Conservation (phyloP, 495 filamentous ascomycete species). For the Podospora pseudopauciseta region DNA sequence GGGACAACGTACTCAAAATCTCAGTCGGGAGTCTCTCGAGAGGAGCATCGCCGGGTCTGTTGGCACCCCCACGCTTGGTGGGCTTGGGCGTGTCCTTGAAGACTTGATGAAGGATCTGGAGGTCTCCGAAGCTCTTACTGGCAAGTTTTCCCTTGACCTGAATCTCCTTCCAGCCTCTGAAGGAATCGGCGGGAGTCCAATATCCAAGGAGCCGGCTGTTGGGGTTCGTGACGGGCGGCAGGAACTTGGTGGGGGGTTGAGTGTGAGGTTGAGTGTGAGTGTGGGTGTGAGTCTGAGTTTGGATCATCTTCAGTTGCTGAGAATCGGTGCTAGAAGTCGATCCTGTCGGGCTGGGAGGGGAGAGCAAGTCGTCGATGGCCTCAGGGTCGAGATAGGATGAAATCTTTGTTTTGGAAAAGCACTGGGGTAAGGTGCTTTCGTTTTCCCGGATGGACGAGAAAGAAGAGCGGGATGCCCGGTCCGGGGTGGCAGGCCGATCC, state of each 20-base stretch:
- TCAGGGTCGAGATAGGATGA: slow-evolving; percentile 51
- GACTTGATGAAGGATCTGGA: slow-evolving; percentile 55
- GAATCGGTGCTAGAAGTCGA: slow-evolving; percentile 15
- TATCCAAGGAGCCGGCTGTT: slow-evolving; percentile 52
- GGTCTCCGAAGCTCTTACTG: slow-evolving; percentile 70
- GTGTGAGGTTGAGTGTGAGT: not conserved
- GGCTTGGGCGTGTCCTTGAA: slow-evolving; percentile 45
- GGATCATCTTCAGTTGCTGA: slow-evolving; percentile 35
- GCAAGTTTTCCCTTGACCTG: slow-evolving; percentile 59
- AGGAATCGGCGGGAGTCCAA: slow-evolving; percentile 68
- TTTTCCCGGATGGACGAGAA: slow-evolving; percentile 58
- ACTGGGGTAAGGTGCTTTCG: slow-evolving; percentile 59
- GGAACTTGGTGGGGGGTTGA: slow-evolving; percentile 34
- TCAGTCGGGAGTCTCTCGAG: slow-evolving; percentile 68
- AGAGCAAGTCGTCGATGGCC: slow-evolving; percentile 39
- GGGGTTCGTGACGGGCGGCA: slow-evolving; percentile 43
- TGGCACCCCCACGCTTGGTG: slow-evolving; percentile 25
- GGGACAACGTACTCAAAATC: slow-evolving; percentile 60
- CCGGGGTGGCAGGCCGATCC: slow-evolving; percentile 30
- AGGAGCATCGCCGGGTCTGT: slow-evolving; percentile 39
- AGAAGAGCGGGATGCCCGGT: slow-evolving; percentile 46
- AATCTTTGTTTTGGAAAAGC: slow-evolving; percentile 64
- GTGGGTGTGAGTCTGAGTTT: slow-evolving; percentile 29
- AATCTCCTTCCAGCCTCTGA: slow-evolving; percentile 70
- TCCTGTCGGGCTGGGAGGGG: slow-evolving; percentile 21